These are phyloP conservation scores for Leccinum disarticulatum DNA, from an alignment of 768 basidiomycete species.

Conservation along the genomic window DNA sequence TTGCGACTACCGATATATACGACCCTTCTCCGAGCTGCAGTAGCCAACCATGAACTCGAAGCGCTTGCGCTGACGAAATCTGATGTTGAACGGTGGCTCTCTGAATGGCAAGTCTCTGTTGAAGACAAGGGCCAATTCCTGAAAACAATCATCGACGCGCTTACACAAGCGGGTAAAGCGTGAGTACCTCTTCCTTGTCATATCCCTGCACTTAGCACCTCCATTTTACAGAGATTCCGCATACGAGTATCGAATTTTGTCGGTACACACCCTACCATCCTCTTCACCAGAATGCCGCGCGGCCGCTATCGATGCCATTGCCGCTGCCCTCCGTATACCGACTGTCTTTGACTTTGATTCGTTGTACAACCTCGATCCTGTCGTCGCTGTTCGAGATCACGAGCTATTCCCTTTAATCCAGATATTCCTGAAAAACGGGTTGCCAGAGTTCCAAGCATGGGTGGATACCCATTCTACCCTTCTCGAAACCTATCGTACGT, in stretches of 20 bases:
- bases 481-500: slow-evolving; percentile 59
- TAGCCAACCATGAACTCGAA: slow-evolving; percentile 59
- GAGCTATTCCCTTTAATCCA: slow-evolving; percentile 74
- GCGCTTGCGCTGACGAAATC: slow-evolving; percentile 56
- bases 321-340: slow-evolving; percentile 63
- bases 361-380: slow-evolving; percentile 72
- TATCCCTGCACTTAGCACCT: not conserved
- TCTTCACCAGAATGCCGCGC: slow-evolving; percentile 49
- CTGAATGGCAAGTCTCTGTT: slow-evolving; percentile 67
- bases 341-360: slow-evolving; percentile 78
- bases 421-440: slow-evolving; percentile 66
- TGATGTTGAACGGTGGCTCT: slow-evolving; percentile 42
- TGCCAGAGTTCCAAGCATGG: slow-evolving; percentile 67
- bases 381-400: slow-evolving; percentile 63
- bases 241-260: slow-evolving; percentile 64
- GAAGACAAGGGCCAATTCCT: slow-evolving; percentile 67
- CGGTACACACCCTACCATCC: slow-evolving; percentile 59
- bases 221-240: slow-evolving; percentile 46
- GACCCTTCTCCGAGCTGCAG: slow-evolving; percentile 59
- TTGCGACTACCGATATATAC: slow-evolving; percentile 64
- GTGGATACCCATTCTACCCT: slow-evolving; percentile 44
- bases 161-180: slow-evolving; percentile 56
- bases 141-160: slow-evolving; percentile 60
- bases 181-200: slow-evolving; percentile 38
- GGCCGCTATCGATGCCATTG: slow-evolving; percentile 61